A percentile compares a stretch with the other conserved stretches of the same genome.
Evolutionary conservation across 2,329 filamentous ascomycete species (phyloP).

Genomic region (Clathrospora elynae): DNA sequence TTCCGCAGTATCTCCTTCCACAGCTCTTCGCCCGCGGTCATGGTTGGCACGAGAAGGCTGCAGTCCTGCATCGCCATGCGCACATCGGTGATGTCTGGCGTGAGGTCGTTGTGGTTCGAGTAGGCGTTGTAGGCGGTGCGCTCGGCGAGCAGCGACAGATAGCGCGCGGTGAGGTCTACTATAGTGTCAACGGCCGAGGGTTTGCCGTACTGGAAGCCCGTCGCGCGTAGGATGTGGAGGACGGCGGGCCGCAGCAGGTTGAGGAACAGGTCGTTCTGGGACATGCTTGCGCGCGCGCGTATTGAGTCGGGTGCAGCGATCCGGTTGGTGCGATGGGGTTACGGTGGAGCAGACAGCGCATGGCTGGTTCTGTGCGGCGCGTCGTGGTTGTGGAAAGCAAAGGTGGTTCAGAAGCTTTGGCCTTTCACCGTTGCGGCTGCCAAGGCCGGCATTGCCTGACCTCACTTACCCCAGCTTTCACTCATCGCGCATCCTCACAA

Average conservation of each 20-base stretch:
- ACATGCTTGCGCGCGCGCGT: conserved; percentile 37
- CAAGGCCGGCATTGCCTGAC: conserved; percentile 17
- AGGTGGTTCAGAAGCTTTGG: conserved; percentile 26
- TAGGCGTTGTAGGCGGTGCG: conserved; percentile 73
- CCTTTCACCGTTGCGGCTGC: conserved; percentile 23
- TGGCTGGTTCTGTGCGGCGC: conserved; percentile 16
- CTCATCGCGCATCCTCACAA: conserved; percentile 8
- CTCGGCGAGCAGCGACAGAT: conserved; percentile 75
- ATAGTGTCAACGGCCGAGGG: conserved; percentile 83
- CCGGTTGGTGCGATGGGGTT: conserved; percentile 17
- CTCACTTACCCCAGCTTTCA: conserved; percentile 3
- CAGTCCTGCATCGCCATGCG: conserved; percentile 83
- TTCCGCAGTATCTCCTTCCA: conserved; percentile 59
- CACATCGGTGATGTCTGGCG: conserved; percentile 74
- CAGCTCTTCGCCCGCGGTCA: conserved; percentile 70
- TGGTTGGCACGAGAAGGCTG: conserved; percentile 73
- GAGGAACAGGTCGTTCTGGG: conserved; percentile 62
- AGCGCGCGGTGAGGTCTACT: conserved; percentile 83
- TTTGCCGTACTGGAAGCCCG: conserved; percentile 83
- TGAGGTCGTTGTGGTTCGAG: conserved; percentile 69
- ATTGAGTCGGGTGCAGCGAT: conserved; percentile 22
- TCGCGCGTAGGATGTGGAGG: conserved; percentile 87
- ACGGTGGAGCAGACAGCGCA: conserved; percentile 32
- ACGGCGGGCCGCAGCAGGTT: conserved; percentile 84
- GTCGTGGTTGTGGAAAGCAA: conserved; percentile 13